A percentile compares a stretch with the other conserved stretches of the same genome.
phyloP scores from a whole-genome alignment of 352 stramenopile genomes.

The Phytophthora fragariaefolia region DNA sequence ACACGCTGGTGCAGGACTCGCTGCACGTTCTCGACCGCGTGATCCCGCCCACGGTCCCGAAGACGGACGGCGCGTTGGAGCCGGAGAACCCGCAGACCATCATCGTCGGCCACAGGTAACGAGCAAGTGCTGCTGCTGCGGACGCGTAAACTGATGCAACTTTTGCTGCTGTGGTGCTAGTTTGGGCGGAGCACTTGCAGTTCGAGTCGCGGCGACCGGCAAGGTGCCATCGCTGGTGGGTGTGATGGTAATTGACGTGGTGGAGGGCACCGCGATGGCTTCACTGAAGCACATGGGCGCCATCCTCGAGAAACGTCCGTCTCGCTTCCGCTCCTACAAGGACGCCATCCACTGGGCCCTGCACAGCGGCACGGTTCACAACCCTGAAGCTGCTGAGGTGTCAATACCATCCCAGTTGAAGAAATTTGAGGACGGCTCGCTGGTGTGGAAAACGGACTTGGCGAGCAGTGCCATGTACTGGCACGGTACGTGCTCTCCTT shows the following conservation, averaged over 20 bases:
- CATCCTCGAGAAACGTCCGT: conserved; percentile 78
- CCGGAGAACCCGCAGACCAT: conserved; percentile 63
- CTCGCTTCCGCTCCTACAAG: conserved; percentile 64
- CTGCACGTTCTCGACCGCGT: conserved; percentile 63
- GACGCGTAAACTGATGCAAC: too few relatives aligned
- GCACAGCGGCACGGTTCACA: conserved; percentile 77
- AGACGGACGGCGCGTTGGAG: conserved; percentile 18
- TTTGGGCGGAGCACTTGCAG: conserved; percentile 83
- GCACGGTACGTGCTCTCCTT: conserved; percentile 47
- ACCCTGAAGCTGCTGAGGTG: conserved; percentile 72
- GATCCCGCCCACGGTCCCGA: conserved; percentile 39
- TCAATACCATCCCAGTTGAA: conserved; percentile 86
- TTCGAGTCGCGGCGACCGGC: conserved; percentile 69
- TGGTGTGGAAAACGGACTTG: conserved; percentile 83
- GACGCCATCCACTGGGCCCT: conserved; percentile 86
- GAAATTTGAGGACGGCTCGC: conserved; percentile 49
- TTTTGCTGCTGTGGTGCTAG: conserved; percentile 38
- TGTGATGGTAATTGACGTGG: conserved; percentile 90
- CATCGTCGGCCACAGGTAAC: conserved; percentile 81
- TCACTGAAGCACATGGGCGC: conserved; percentile 86
- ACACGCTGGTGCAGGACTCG: conserved; percentile 75
- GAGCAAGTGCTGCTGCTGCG: background rate
- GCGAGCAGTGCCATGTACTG: conserved; percentile 78
- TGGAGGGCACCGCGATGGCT: conserved; percentile 88
- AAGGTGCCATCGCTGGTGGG: conserved; percentile 72